phyloP scores from a whole-genome alignment of 1,139 yeast species.

The Candida sanyaensis region DNA sequence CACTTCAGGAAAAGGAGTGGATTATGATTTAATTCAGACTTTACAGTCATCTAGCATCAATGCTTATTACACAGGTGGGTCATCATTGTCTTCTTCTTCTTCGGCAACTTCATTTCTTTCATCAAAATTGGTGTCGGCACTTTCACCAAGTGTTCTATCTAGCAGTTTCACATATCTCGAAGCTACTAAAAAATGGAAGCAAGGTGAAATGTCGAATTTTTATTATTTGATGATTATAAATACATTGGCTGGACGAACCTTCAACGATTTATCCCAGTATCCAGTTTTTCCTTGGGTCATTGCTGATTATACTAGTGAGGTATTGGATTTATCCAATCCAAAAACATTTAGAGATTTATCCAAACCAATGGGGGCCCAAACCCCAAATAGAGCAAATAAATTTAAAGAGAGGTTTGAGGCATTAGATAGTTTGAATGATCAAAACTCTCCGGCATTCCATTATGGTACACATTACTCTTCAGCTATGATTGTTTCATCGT shows the following conservation, averaged over 20 bases:
- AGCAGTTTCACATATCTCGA: conserved; percentile 32
- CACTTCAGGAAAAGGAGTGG: conserved; percentile 50
- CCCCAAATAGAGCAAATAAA: conserved; percentile 53
- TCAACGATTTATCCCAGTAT: conserved; percentile 83
- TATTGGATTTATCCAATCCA: conserved; percentile 61
- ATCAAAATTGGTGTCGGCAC: conserved; percentile 39
- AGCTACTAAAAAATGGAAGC: conserved; percentile 70
- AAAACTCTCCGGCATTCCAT: conserved; percentile 74
- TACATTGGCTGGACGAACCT: conserved; percentile 84
- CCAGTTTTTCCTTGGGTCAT: conserved; percentile 92
- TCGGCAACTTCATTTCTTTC: conserved; percentile 25
- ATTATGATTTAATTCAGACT: conserved; percentile 53
- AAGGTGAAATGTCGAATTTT: conserved; percentile 78
- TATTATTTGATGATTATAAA: conserved; percentile 76
- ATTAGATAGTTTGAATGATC: conserved; percentile 50
- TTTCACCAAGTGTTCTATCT: conserved; percentile 20
- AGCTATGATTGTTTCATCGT: conserved; percentile 87
- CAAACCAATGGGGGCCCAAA: conserved; percentile 91
- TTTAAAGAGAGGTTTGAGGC: conserved; percentile 75
- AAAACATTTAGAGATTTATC: conserved; percentile 68
- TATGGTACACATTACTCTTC: conserved; percentile 92
- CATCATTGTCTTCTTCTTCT: neutral
- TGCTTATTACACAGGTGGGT: conserved; percentile 9
- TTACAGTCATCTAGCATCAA: conserved; percentile 49
- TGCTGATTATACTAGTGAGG: conserved; percentile 72